Evolutionary conservation across 2,329 filamentous ascomycete species (phyloP).

Genomic region (Cladosporium sp.): DNA sequence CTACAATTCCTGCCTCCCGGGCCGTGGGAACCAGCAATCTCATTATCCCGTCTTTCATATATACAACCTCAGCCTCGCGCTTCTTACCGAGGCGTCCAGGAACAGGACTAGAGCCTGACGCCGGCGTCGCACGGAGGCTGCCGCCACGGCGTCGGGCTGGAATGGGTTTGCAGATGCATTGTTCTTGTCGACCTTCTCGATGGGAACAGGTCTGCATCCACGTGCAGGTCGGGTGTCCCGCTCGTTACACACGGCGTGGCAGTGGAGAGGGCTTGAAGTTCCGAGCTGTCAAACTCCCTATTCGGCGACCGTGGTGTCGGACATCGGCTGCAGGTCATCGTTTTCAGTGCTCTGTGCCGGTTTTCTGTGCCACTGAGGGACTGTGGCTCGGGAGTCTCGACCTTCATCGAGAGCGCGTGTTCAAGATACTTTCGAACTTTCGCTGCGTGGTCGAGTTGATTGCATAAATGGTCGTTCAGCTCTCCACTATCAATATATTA

Average conservation of each 20-base stretch:
- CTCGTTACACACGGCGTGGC: not conserved
- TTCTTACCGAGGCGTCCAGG: not conserved
- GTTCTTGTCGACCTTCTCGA: not conserved
- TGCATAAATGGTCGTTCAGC: not conserved
- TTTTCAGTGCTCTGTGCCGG: not conserved
- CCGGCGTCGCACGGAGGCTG: not conserved
- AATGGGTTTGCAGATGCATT: not conserved
- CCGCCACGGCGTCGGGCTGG: not conserved
- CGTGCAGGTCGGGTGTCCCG: not conserved
- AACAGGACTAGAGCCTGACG: not conserved
- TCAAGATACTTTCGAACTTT: not conserved
- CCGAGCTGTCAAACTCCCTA: not conserved
- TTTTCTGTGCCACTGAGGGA: not conserved
- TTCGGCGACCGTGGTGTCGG: not conserved
- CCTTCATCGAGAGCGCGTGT: not conserved
- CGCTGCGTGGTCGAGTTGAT: not conserved
- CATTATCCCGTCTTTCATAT: slow-evolving; percentile 9
- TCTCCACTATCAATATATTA: not conserved
- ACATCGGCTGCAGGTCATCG: not conserved
- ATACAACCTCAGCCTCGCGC: not conserved
- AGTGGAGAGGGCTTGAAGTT: not conserved
- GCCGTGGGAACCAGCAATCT: slow-evolving; percentile 1
- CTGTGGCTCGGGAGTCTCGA: not conserved
- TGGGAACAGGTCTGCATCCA: not conserved
- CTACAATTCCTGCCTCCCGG: slow-evolving; percentile 1